Base-by-base conservation (phyloP, 495 filamentous ascomycete genomes). In the Lophiotrema nucula region DNA sequence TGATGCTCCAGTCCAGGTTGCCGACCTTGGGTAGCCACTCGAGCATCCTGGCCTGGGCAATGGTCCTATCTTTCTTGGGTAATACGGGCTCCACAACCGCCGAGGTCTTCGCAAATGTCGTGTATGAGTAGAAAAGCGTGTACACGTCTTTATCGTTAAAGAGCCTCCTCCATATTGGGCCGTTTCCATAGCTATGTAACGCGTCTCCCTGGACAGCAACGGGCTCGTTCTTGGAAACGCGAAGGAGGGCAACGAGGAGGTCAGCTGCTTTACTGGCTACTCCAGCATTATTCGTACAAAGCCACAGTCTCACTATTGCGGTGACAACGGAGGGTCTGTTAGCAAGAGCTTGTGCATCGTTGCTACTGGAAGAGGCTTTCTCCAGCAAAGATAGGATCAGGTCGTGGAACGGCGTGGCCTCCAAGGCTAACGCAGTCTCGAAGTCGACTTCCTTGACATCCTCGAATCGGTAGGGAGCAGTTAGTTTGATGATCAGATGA, bases 31-130 rank as follows among this genome's bases (percentile, higher is more conserved):
- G 82, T 2, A 95, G 70, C 56, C 92, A 74, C 11, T 84, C 80
- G 60, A 95, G 73, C 37, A 95, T 57, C 53, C 91, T 77, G 31
- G 85, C 88, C 71, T 96, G 90, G 1, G 89, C 86, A 19, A 95
- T 72, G 0, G 89, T 87, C 56, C 83, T 83, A 45, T 92, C 82
- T 37, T 79, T 78, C 60, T 80, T 81, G 33, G 77, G 76, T 10
- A 86, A 68, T 12, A 65, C 65, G 2, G 72, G 69, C n/a, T 73
- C 68, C 4, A 70, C 66, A 21, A 68, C 70, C 4, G 65, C 45
- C 15, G 69, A 69, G 0, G 60, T 61, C 0, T 68, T 68, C 24
- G 67, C 69, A 2, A 83, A 75, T 48, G 81, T 83, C 65, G 85
- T 84, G 35, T 87, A 72, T 1, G 76, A 76, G 64, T 87, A 83